Percentiles rank a stretch among this genome's conserved stretches.
Evolutionary conservation across 495 filamentous ascomycete genomes (phyloP).

Genomic region (Talaromyces ruber): DNA sequence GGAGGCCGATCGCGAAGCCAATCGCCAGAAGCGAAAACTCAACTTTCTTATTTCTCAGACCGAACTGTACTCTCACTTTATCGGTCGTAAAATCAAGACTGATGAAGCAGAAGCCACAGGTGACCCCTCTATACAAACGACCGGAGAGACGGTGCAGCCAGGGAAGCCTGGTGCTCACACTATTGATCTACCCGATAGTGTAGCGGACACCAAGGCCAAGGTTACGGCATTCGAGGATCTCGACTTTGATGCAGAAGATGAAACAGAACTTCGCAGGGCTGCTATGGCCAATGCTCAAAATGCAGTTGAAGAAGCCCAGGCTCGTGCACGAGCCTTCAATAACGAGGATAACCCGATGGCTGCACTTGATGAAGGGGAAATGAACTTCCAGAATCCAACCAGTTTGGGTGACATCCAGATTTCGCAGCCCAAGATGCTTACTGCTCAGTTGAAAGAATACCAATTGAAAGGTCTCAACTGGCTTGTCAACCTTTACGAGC

Average conservation of each 20-base stretch:
- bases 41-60: constrained; percentile 99
- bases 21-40: constrained; percentile 94
- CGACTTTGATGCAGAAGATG: constrained; percentile 93
- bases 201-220: constrained; percentile 51
- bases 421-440: constrained; percentile 88
- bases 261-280: constrained; percentile 67
- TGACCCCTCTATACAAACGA: constrained; percentile 55
- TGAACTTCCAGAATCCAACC: constrained; percentile 99
- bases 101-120: constrained; percentile 89
- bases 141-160: constrained; percentile 33
- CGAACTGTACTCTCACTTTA: constrained; percentile 98
- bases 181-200: constrained; percentile 50
- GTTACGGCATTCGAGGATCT: constrained; percentile 90
- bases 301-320: constrained; percentile 89
- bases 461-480: constrained; percentile 98
- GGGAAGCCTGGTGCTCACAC: constrained; percentile 37
- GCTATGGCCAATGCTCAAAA: constrained; percentile 95
- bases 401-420: constrained; percentile 90
- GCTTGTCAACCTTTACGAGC: constrained; percentile 98
- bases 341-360: constrained; percentile 47
- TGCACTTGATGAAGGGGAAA: constrained; percentile 67
- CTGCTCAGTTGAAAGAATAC: constrained; percentile 92
- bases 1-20: constrained; percentile 93
- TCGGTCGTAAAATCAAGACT: constrained; percentile 97
- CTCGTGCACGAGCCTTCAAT: constrained; percentile 88